Percentiles rank a stretch among this genome's conserved stretches.
These are phyloP conservation scores for Pilasporangium apinafurcum DNA, from an alignment of 352 stramenopile genomes.

Conservation along the genomic window DNA sequence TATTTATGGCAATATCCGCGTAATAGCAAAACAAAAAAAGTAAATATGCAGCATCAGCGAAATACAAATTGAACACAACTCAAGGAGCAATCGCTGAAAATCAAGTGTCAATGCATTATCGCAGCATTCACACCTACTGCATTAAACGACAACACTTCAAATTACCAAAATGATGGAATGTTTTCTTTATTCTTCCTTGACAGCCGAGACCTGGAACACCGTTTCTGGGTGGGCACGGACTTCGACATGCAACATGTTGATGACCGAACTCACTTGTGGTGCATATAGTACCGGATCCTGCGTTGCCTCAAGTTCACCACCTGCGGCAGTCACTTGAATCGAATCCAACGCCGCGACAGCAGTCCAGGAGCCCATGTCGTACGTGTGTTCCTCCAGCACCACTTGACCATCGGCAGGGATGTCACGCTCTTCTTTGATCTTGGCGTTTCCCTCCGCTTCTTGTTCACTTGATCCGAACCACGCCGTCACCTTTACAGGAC, in stretches of 20 bases:
- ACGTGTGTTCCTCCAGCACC: constrained; percentile 51
- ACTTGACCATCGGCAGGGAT: constrained; percentile 30
- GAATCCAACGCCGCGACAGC: constrained; percentile 50
- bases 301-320: constrained; percentile 21
- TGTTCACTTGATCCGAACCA: constrained; percentile 69
- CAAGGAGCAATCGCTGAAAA: background rate
- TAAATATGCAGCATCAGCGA: too few species aligned
- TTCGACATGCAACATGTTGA: constrained; percentile 57
- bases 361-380: constrained; percentile 77
- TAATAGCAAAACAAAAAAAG: too few species aligned
- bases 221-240: constrained; percentile 27
- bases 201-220: constrained; percentile 34
- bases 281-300: too few species aligned
- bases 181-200: constrained; percentile 25
- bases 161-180: background rate
- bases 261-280: constrained; percentile 44
- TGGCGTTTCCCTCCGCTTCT: constrained; percentile 53
- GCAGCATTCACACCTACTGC: too few species aligned
- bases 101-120: background rate
- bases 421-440: constrained; percentile 54
- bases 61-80: too few species aligned
- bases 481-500: constrained; percentile 49
- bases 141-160: background rate
- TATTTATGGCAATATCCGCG: too few species aligned
- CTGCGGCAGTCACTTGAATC: constrained; percentile 40